Evolutionary conservation across 805 yeast species (phyloP).

Genomic region (Metschnikowia lunata): DNA sequence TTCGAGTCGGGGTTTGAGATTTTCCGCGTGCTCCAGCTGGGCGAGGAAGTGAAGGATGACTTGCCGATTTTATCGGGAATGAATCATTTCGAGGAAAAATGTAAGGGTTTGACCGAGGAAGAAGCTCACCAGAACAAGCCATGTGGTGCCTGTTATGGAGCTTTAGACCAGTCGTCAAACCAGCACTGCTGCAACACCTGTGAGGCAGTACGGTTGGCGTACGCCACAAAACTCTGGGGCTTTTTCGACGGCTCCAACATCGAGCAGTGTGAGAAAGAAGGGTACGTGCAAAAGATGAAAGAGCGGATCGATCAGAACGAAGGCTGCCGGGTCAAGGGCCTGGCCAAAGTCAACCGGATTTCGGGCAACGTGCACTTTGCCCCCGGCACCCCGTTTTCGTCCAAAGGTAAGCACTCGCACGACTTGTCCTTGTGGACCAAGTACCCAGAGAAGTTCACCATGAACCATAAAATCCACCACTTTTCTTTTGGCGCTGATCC

Average conservation of each 20-base stretch:
- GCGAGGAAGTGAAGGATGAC: constrained; percentile 29
- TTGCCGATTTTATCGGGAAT: constrained; percentile 18
- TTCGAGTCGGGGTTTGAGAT: constrained; percentile 66
- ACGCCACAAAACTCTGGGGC: constrained; percentile 76
- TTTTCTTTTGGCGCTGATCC: constrained; percentile 75
- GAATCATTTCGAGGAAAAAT: constrained; percentile 25
- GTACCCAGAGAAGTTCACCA: constrained; percentile 55
- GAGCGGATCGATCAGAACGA: constrained; percentile 53
- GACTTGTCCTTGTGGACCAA: constrained; percentile 71
- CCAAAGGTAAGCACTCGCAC: constrained; percentile 66
- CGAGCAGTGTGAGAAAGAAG: constrained; percentile 87
- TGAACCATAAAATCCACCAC: constrained; percentile 75
- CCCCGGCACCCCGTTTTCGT: constrained; percentile 76
- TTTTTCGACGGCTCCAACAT: constrained; percentile 84
- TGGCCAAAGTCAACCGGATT: constrained; percentile 74
- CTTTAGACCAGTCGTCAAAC: constrained; percentile 41
- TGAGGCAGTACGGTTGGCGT: constrained; percentile 74
- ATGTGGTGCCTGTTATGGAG: constrained; percentile 93
- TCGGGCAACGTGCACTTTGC: constrained; percentile 94
- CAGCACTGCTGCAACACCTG: constrained; percentile 80
- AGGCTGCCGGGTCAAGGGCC: constrained; percentile 86
- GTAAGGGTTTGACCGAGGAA: constrained; percentile 29
- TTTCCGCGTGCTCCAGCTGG: constrained; percentile 61
- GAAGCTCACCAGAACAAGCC: constrained; percentile 30
- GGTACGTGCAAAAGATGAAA: constrained; percentile 64